Evolutionary conservation across 2,329 filamentous ascomycete genomes (phyloP).

Genomic region (Colletotrichum acutatum): DNA sequence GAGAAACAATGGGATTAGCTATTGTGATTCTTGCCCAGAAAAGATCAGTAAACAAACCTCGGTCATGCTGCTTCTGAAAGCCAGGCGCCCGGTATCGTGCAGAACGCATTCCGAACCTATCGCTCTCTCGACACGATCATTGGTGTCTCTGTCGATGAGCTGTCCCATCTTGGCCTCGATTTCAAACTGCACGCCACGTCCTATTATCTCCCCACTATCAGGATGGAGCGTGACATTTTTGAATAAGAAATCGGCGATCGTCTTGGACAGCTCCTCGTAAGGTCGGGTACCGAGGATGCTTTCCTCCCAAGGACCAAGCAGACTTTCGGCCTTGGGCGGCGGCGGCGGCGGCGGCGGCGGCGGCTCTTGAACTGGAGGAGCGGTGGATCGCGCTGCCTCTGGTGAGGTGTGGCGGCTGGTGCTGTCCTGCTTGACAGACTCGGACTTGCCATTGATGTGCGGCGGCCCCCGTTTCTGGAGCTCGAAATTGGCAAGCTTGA

Average conservation of each 20-base stretch:
- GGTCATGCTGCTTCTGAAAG: constrained; percentile 91
- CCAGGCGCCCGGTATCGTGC: constrained; percentile 67
- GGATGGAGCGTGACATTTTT: constrained; percentile 74
- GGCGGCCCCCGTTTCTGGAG: constrained; percentile 52
- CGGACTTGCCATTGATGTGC: constrained; percentile 52
- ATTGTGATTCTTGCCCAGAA: background rate
- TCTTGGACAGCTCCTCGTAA: constrained; percentile 78
- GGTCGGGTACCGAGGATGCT: constrained; percentile 78
- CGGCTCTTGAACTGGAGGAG: constrained; percentile 37
- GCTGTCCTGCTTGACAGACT: constrained; percentile 44
- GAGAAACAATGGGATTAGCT: background rate
- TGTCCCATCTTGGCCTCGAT: constrained; percentile 94
- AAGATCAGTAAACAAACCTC: constrained; percentile 66
- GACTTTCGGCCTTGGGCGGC: constrained; percentile 36
- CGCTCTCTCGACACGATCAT: constrained; percentile 74
- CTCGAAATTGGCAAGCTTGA: constrained; percentile 57
- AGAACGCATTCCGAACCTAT: constrained; percentile 79
- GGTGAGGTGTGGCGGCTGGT: constrained; percentile 59
- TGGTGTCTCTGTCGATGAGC: constrained; percentile 78
- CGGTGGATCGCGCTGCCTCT: constrained; percentile 52
- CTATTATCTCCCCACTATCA: constrained; percentile 72
- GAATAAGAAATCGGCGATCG: constrained; percentile 85
- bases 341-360: too few relatives aligned
- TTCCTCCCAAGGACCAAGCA: constrained; percentile 70
- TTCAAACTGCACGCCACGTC: constrained; percentile 80